Evolutionary conservation across 192 early-diverging fungal species (phyloP), one percentile per base, ranked within the genome.

Genomic region (Pecoramyces ruminantium): DNA sequence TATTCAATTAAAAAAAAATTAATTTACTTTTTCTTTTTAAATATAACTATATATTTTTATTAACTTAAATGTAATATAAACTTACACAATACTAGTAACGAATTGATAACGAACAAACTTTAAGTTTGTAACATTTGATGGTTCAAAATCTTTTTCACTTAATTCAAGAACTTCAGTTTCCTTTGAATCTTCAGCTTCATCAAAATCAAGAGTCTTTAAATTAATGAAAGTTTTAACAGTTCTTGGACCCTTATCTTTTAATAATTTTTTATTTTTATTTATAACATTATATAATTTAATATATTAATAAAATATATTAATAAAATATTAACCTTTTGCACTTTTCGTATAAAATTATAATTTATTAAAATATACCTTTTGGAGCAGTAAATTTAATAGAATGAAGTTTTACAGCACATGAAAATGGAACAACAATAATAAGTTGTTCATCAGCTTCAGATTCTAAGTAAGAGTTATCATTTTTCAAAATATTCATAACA

Each of bases 361-460:
- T n/a, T n/a, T n/a, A n/a, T n/a, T n/a, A n/a, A n/a, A n/a, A n/a
- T n/a, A n/a, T n/a, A 67, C 51, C 25, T n/a, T 67, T 67, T 79
- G 86, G 86, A 15, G 87, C 84, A 21, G 87, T 82, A 78, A 94
- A 86, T 80, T 90, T 91, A 77, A 94, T 77, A 5, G 92, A 92
- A 83, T 93, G 91, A 77, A 94, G 28, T 83, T 93, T 93, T 38
- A 94, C 88, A 38, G 92, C 84, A 88, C 97, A 95, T 84, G 94
- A 96, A 83, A 98, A 98, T 28, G 93, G 90, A 78, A 98, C 85
- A 29, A 89, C 89, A 38, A 97, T 88, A 42, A 98, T 92, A 77
- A 98, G 85, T 82, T 98, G 97, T 88, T 97, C 97, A 84, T 98
- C 97, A 2, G 95, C 94, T 87, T 98, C 97, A 85, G 92, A 93